phyloP scores from a whole-genome alignment of 2,329 filamentous ascomycete species.

The Aspergillus clavatus region DNA sequence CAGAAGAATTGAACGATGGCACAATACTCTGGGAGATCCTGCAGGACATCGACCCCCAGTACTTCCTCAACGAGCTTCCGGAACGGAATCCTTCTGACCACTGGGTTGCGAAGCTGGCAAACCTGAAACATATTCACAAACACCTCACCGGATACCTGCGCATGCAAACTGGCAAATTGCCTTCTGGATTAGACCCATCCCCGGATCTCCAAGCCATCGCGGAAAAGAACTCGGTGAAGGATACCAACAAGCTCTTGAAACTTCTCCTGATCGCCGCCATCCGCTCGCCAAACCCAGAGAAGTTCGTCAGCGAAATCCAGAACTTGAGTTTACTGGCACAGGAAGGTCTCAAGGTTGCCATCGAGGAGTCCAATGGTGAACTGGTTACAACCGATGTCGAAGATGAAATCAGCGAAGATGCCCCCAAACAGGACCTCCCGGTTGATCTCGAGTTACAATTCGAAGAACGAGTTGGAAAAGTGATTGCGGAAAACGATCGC shows the following conservation, averaged over 20 bases:
- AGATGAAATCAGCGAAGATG: conserved; percentile 35
- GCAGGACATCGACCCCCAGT: conserved; percentile 46
- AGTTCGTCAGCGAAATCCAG: conserved; percentile 50
- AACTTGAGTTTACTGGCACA: conserved; percentile 41
- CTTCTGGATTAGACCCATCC: conserved; percentile 37
- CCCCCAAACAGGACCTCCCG: conserved; percentile 30
- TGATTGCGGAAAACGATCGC: conserved; percentile 55
- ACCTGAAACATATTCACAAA: conserved; percentile 47
- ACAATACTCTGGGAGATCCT: conserved; percentile 45
- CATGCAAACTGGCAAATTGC: conserved; percentile 43
- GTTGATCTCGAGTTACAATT: conserved; percentile 45
- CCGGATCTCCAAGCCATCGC: conserved; percentile 46
- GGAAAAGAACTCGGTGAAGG: conserved; percentile 39
- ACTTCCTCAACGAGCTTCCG: conserved; percentile 45
- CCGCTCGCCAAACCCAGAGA: conserved; percentile 52
- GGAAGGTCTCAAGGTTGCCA: conserved; percentile 44
- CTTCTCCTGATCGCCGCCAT: conserved; percentile 61
- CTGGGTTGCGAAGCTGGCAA: conserved; percentile 47
- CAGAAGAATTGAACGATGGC: conserved; percentile 42
- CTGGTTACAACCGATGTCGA: conserved; percentile 33
- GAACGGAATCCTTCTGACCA: conserved; percentile 41
- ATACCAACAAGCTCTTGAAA: conserved; percentile 54
- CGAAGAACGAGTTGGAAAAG: conserved; percentile 45
- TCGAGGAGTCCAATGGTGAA: conserved; percentile 42
- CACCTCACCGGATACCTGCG: conserved; percentile 42